These are phyloP conservation scores for Cryptosporidium sp. DNA, from an alignment of 169 alveolate genomes.

Conservation along the genomic window DNA sequence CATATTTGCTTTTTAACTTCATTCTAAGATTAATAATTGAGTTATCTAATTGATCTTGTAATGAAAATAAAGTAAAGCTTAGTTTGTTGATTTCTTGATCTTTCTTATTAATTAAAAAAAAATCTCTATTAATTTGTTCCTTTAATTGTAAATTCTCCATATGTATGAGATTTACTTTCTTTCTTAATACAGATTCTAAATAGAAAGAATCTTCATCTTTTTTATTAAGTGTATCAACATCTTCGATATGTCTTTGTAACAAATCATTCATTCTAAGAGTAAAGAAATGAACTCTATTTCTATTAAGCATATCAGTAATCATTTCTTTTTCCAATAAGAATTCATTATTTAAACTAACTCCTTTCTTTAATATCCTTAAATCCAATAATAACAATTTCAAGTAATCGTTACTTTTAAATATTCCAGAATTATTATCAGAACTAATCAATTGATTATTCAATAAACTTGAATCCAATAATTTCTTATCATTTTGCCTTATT, in stretches of 20 bases:
- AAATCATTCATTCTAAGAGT: conserved; percentile 25
- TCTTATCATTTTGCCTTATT: conserved; percentile 35
- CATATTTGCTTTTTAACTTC: conserved; percentile 45
- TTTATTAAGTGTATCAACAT: conserved; percentile 36
- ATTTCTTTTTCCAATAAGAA: conserved; percentile 19
- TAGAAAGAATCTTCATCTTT: conserved; percentile 65
- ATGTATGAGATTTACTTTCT: conserved; percentile 44
- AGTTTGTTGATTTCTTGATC: conserved; percentile 50
- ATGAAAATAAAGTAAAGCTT: conserved; percentile 9
- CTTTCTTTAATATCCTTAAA: conserved; percentile 34
- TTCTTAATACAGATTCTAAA: conserved; percentile 53
- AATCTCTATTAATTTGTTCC: conserved; percentile 3
- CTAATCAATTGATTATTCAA: conserved; percentile 38
- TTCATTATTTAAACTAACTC: neutral
- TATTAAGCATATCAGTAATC: conserved; percentile 44
- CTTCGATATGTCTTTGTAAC: conserved; percentile 46
- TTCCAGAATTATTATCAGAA: conserved; percentile 18
- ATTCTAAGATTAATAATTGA: conserved; percentile 45
- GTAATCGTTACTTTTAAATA: conserved; percentile 43
- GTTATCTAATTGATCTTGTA: conserved; percentile 61
- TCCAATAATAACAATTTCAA: conserved; percentile 32
- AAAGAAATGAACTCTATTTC: conserved; percentile 45
- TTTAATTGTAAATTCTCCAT: conserved; percentile 39
- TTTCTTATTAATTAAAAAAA: conserved; percentile 26
- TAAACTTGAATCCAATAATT: conserved; percentile 9